These are phyloP conservation scores for Marchantia paleacea DNA, from an alignment of 225 moss, liverwort and hornwort genomes.

Conservation along the genomic window DNA sequence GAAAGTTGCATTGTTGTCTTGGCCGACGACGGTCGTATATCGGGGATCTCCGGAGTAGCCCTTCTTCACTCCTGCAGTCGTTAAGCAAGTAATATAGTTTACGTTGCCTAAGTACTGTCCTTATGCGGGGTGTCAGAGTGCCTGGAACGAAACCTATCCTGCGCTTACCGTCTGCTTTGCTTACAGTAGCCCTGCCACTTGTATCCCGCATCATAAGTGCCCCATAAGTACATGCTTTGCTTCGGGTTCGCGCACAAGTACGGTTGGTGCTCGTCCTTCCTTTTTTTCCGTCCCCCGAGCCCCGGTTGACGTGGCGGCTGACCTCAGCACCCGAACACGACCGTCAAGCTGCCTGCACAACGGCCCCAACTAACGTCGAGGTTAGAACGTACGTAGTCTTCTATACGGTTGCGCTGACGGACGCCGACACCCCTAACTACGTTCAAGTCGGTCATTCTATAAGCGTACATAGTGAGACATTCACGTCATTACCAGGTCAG, in stretches of 20 bases:
- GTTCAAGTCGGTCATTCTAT: neutral
- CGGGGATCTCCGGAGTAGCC: neutral
- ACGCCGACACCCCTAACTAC: neutral
- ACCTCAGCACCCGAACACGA: neutral
- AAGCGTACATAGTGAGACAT: neutral
- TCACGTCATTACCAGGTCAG: neutral
- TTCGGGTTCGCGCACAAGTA: neutral
- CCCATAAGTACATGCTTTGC: neutral
- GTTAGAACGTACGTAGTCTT: neutral
- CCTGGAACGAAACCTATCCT: neutral
- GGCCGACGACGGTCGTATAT: neutral
- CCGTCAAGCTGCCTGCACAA: neutral
- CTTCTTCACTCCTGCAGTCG: neutral
- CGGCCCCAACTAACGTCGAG: neutral
- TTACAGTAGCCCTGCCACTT: neutral
- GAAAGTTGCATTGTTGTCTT: neutral
- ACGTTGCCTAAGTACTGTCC: neutral
- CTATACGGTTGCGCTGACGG: neutral
- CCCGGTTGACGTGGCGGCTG: neutral
- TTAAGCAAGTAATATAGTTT: neutral
- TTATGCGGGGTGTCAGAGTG: neutral
- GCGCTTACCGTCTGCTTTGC: neutral
- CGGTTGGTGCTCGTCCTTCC: neutral
- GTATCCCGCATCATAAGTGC: neutral
- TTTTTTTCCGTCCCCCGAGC: neutral